Base-by-base conservation (phyloP, 2,329 filamentous ascomycete genomes). In the Fusarium sp. region DNA sequence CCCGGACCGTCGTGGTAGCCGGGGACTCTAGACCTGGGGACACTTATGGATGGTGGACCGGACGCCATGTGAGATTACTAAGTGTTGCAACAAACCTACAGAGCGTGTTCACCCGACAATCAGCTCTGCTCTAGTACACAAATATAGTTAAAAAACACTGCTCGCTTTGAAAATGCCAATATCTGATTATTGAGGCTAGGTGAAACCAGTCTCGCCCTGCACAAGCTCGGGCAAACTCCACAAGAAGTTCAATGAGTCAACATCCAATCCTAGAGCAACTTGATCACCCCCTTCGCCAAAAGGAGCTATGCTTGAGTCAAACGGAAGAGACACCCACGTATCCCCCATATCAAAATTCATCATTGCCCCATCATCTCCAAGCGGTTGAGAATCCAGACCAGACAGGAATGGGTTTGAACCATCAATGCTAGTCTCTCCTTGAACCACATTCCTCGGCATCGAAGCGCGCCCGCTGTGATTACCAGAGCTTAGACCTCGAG, bases 181-280 rank as follows among this genome's bases (percentile, higher is more conserved):
- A 22, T 41, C 20, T 9, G 38, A 41, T 14, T 41, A 41, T 22
- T 41, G 38, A 41, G 8, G 8, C 10, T 51, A 39, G 13, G 42
- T 38, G 2, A 70, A 54, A 5, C 24, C 53, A 6, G 47, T 38
- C 20, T 53, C 59, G 6, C 57, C 67, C 28, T 57, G 55, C 6
- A 42, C 66, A n/a, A 72, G n/a, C 7, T 64, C 69, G 4, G 69
- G 67, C 7, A 72, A 47, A 26, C 67, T 72, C 69, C 69, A 72
- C 18, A 72, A 32, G 26, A 72, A 72, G 51, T 72, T 67, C 18
- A 72, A 55, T 9, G 69, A 54, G 38, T 72, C 69, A 35, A 72
- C n/a, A 24, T 71, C 69, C 38, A 72, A 8, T 2, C 69, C 69
- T 1, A 72, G 11, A 1, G 63, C 69, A 9, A 72, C 20, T 32